Evolutionary conservation across 2,329 filamentous ascomycete genomes (phyloP), one percentile per base, ranked within the genome.

Genomic region (Pseudogymnoascus sp.): DNA sequence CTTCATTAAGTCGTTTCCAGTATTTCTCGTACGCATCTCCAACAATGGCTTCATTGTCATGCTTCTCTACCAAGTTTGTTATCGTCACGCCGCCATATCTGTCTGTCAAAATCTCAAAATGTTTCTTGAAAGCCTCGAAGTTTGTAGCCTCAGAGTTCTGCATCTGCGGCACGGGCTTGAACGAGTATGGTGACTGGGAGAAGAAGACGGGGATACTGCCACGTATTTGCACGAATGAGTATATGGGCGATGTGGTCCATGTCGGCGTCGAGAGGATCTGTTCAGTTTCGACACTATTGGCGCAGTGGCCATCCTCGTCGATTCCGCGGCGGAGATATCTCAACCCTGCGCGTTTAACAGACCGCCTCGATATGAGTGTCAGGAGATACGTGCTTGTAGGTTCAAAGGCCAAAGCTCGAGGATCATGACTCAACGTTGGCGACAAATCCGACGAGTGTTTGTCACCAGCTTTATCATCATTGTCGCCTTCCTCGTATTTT

Each of bases 201-300:
- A 97, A 99, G 78, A 95, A 97, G 0, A 97, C 76, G 0, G 95
- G 95, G 67, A 97, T 96, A 21, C 93, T 97, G 6, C 93, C 93
- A 67, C 95, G 85, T 23, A 92, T 80, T 73, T 99, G 95, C 3
- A 96, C 78, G 69, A 96, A 96, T 0, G 92, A 96, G 74, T 91
- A 90, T 1, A 88, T 80, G 68, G 85, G 90, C 0, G 80, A 76
- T 0, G 81, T 72, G 17, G 86, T 81, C 86, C 89, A 93, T 0
- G 81, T 80, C 1, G 86, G 79, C 0, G 84, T 83, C 0, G 91
- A 95, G 2, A 99, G 80, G 9, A 99, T 88, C 75, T 99, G 95
- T 73, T 99, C 95, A 0, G 93, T 96, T 77, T 99, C 95, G 19
- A 97, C 93, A 28, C 82, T 87, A 71, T 99, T 99, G 17, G 95